Evolutionary conservation across 768 basidiomycete species (phyloP).

Genomic region (Tylopilus intermedius): DNA sequence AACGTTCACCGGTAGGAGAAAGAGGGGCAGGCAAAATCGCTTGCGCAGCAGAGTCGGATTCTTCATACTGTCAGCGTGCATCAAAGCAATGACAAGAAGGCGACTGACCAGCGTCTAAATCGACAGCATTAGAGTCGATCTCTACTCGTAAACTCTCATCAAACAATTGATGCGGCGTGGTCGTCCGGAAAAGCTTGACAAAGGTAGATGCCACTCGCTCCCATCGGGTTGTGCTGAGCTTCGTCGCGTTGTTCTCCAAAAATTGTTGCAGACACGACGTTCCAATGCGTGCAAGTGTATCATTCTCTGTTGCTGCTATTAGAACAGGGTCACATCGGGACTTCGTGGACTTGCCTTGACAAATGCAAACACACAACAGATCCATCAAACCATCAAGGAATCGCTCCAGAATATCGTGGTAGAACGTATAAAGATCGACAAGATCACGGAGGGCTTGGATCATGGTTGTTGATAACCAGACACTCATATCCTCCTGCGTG

Average conservation of each 20-base stretch:
- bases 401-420: constrained; percentile 86
- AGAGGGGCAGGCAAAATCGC: constrained; percentile 85
- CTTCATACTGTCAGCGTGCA: constrained; percentile 5
- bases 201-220: constrained; percentile 89
- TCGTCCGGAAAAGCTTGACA: constrained; percentile 93
- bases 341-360: constrained; percentile 68
- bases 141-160: constrained; percentile 88
- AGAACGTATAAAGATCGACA: constrained; percentile 92
- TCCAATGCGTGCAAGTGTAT: constrained; percentile 94
- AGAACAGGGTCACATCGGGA: background rate
- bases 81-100: background rate
- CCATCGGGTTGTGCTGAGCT: constrained; percentile 82
- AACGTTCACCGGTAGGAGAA: constrained; percentile 62
- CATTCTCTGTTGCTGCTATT: constrained; percentile 66
- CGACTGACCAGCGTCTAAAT: constrained; percentile 44
- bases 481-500: constrained; percentile 98
- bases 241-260: constrained; percentile 85
- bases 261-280: constrained; percentile 97
- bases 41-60: constrained; percentile 52
- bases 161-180: constrained; percentile 94
- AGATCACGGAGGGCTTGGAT: constrained; percentile 94
- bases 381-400: constrained; percentile 93
- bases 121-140: constrained; percentile 56
- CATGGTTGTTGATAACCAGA: constrained; percentile 99
- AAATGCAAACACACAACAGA: constrained; percentile 91